Conservation (phyloP, 2,329 filamentous ascomycete species). For the Fonsecaea multimorphosa region DNA sequence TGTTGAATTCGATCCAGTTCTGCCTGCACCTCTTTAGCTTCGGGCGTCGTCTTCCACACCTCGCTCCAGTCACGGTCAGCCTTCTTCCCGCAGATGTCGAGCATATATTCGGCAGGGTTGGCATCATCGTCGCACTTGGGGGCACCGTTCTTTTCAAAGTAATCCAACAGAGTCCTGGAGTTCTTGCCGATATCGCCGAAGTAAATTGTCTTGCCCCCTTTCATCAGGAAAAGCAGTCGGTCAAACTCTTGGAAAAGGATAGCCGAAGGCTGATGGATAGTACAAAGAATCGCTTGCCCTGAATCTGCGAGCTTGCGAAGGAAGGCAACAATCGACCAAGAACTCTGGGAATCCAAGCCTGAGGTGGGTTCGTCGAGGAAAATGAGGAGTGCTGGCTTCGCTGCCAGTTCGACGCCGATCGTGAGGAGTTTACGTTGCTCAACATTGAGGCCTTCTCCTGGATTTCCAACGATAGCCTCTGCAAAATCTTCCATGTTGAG, state of each 20-base stretch:
- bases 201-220: conserved; percentile 79
- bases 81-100: conserved; percentile 60
- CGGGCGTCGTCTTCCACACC: conserved; percentile 64
- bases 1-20: conserved; percentile 65
- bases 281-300: conserved; percentile 62
- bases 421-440: conserved; percentile 76
- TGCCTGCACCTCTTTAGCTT: conserved; percentile 60
- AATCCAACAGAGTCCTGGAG: conserved; percentile 69
- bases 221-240: conserved; percentile 76
- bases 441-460: conserved; percentile 73
- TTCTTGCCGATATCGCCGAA: conserved; percentile 81
- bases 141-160: conserved; percentile 77
- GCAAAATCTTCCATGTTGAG: conserved; percentile 88
- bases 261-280: conserved; percentile 62
- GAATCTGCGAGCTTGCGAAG: conserved; percentile 60
- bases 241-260: conserved; percentile 66
- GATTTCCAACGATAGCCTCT: conserved; percentile 85
- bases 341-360: conserved; percentile 68
- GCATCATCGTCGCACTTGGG: conserved; percentile 68
- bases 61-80: conserved; percentile 68
- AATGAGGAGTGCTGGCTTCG: conserved; percentile 69
- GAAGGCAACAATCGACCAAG: conserved; percentile 68
- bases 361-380: conserved; percentile 69
- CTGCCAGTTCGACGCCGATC: conserved; percentile 84
- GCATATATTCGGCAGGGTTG: conserved; percentile 72